Evolutionary conservation across 1,284 basidiomycete genomes (phyloP), one percentile per base, ranked within the genome.

Genomic region (Rhizoctonia solani): DNA sequence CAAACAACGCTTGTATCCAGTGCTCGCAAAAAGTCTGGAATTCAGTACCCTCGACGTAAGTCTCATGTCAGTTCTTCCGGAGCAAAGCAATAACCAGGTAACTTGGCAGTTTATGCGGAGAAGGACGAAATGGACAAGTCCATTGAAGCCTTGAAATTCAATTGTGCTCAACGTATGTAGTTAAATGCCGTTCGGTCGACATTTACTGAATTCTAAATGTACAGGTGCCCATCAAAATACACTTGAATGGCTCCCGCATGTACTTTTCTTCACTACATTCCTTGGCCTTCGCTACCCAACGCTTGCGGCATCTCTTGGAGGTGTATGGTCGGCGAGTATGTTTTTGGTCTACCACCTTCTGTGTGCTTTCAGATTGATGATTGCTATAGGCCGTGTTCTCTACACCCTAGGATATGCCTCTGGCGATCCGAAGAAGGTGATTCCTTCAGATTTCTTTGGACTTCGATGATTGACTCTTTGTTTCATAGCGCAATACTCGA

Each of bases 51-150:
- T n/a, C 68, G 63, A 27, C 30, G 68, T 69, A 53, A 54, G 56
- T 21, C 3, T 58, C 54, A 25, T 25, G 19, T 23, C 11, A 27
- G 13, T n/a, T 55, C 25, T 13, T 21, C 19, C 23, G 23, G 29
- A 41, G 54, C 23, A 68, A 16, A 19, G 34, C 5, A 11, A 8
- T 23, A 16, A 53, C 47, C 16, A 29, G 16, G 49, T 30, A n/a
- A 13, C 25, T 54, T 46, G 34, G 2, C 37, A 69, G 68, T 69
- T 37, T 71, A 71, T 47, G 69, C 69, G n/a, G 68, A 69, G 41
- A 69, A 69, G 30, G 63, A 42, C 14, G 52, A 69, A 53, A 34
- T 55, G 42, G 68, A 67, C 14, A 58, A 68, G 30, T 47, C 42
- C 44, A 30, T 42, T n/a, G 68, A 66, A 16, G 69, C 69, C 13